These are phyloP conservation scores for Talaromyces sp. DNA, from an alignment of 2,329 filamentous ascomycete species.

Conservation along the genomic window DNA sequence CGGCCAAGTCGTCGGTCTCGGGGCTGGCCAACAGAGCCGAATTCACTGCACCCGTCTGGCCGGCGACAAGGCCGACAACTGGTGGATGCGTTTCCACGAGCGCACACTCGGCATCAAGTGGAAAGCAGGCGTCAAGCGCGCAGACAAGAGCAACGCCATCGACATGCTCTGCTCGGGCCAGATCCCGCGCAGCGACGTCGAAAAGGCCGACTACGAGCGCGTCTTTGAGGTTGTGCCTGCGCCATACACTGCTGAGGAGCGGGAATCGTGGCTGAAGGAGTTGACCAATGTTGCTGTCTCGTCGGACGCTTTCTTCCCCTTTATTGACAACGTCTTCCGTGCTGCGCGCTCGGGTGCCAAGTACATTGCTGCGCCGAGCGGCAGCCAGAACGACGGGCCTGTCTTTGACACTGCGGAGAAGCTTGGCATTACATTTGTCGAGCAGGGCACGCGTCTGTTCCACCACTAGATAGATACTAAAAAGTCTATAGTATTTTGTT, in stretches of 20 bases:
- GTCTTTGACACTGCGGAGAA: constrained; percentile 80
- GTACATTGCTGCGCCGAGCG: constrained; percentile 89
- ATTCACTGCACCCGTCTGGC: constrained; percentile 98
- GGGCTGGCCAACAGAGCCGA: constrained; percentile 92
- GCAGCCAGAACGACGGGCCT: constrained; percentile 53
- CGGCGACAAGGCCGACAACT: constrained; percentile 97
- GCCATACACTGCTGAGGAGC: constrained; percentile 78
- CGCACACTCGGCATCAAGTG: constrained; percentile 83
- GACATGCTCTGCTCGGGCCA: constrained; percentile 90
- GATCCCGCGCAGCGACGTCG: constrained; percentile 67
- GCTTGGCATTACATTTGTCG: constrained; percentile 86
- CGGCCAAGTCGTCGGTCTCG: constrained; percentile 88
- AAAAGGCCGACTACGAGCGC: constrained; percentile 80
- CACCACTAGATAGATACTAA: constrained; percentile 65
- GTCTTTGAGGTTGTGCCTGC: constrained; percentile 85
- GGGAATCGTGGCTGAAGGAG: constrained; percentile 78
- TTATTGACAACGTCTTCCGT: constrained; percentile 96
- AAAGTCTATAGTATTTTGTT: not conserved
- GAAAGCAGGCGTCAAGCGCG: constrained; percentile 95
- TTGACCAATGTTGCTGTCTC: constrained; percentile 72
- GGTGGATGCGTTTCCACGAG: constrained; percentile 98
- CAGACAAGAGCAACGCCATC: constrained; percentile 97
- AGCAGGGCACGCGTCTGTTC: constrained; percentile 91
- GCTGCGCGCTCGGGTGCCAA: constrained; percentile 83
- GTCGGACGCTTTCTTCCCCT: constrained; percentile 97